Conservation (phyloP, 208 protist species). For the Porcisia hertigi region DNA sequence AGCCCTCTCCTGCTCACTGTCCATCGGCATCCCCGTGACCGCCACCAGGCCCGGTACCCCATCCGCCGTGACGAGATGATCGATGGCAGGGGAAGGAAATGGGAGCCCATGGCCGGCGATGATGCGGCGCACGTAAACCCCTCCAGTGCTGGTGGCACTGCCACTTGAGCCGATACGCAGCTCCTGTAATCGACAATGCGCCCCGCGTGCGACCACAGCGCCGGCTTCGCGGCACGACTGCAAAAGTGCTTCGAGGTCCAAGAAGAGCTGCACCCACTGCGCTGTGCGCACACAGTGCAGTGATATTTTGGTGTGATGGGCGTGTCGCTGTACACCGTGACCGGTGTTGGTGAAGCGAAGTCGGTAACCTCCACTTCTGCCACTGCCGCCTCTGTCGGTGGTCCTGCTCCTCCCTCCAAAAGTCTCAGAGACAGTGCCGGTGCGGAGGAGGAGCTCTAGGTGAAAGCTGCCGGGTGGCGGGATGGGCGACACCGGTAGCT, state of each 20-base stretch:
- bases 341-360: constrained; percentile 51
- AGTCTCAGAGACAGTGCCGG: background rate
- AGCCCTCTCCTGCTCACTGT: background rate
- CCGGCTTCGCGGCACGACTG: constrained; percentile 19
- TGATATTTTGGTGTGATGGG: constrained; percentile 68
- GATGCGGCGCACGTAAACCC: constrained; percentile 64
- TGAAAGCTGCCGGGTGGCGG: constrained; percentile 22
- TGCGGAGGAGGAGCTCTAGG: constrained; percentile 23
- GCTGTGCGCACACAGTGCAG: constrained; percentile 48
- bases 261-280: constrained; percentile 70
- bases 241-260: constrained; percentile 53
- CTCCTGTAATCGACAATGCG: constrained; percentile 23
- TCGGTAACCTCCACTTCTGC: constrained; percentile 22
- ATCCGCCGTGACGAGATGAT: constrained; percentile 12
- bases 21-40: too few species aligned
- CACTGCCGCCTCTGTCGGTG: background rate
- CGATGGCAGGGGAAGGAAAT: constrained; percentile 11
- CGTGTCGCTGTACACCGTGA: constrained; percentile 31
- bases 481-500: background rate
- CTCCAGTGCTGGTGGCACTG: constrained; percentile 11
- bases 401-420: background rate
- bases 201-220: background rate
- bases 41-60: constrained; percentile 2
- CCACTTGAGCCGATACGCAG: constrained; percentile 29
- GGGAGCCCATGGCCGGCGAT: constrained; percentile 54